Base-by-base conservation (phyloP, 805 yeast genomes). In the Candida sonorensis region DNA sequence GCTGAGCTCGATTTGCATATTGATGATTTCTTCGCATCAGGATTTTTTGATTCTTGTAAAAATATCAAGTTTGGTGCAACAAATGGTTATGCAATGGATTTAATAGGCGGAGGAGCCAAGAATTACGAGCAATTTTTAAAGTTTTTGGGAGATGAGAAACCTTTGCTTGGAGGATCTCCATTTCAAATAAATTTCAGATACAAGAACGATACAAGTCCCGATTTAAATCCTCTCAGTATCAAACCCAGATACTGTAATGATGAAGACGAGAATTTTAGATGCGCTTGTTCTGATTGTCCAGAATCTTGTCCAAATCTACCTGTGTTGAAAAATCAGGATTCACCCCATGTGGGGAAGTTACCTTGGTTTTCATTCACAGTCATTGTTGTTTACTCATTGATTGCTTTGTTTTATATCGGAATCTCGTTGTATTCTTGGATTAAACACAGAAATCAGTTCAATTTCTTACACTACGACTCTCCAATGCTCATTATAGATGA, bases 81-180 rank as follows among this genome's bases (percentile, higher is more conserved):
- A 3, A 90, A 88, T 56, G 96, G 97, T 2, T 84, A 72, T 48
- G 97, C 96, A 8, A 87, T 90, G 97, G 97, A 90, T 52, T 66
- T 90, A 25, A 79, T 90, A 26, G 98, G 98, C 7, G 98, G 98
- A n/a, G 97, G 97, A 2, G 97, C 97, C 2, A 69, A 66, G 34
- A 73, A 77, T 45, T 83, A 75, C 54, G 46, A 64, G 20, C 75
- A 75, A 34, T 90, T 90, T 51, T 62, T 90, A 44, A 82, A 87
- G 58, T 92, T 90, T 50, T 58, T 92, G 31, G 97, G 97, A 10
- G 97, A 90, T 53, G 94, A 86, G 46, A 88, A 90, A 55, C 97
- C 97, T 0, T 44, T 85, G 46, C 64, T 90, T 4, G 97, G 97
- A 1, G 98, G 98, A 0, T 85, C 95, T 0, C 97, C 97, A 0